phyloP scores from a whole-genome alignment of 2,329 filamentous ascomycete genomes.

The Sphaceloma murrayae region DNA sequence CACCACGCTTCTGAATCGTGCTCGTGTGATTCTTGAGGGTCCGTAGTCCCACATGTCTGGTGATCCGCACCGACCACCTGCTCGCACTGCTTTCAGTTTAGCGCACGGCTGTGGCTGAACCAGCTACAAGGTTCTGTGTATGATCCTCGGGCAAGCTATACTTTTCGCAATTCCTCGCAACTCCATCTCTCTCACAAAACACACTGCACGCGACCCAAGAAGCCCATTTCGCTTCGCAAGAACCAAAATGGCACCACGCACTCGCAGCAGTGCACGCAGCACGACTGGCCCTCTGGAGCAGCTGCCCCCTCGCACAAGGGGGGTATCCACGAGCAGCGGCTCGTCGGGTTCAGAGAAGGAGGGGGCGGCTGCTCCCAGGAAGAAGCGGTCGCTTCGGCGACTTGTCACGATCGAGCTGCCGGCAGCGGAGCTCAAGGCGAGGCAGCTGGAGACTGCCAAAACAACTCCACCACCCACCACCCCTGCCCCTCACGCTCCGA shows the following conservation, averaged over 20 bases:
- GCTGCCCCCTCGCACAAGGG: slow-evolving; percentile 8
- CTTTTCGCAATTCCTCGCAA: too few species aligned
- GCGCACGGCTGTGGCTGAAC: too few species aligned
- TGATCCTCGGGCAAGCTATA: too few species aligned
- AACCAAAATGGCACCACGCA: slow-evolving; percentile 10
- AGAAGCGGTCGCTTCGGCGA: slow-evolving; percentile 15
- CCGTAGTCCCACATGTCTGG: too few species aligned
- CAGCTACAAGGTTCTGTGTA: too few species aligned
- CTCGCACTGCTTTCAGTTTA: too few species aligned
- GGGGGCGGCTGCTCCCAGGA: slow-evolving; percentile 3
- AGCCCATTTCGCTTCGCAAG: not conserved
- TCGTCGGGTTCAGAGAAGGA: slow-evolving; percentile 11
- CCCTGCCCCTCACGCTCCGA: not conserved
- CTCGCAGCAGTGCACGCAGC: slow-evolving; percentile 8
- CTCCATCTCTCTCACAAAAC: not conserved
- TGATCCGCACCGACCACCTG: too few species aligned
- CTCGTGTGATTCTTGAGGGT: too few species aligned
- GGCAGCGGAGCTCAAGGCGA: slow-evolving; percentile 3
- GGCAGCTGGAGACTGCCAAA: slow-evolving; percentile 14
- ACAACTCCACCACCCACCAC: not conserved
- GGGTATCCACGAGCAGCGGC: slow-evolving; percentile 9
- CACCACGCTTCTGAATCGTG: too few species aligned
- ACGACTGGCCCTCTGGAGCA: not conserved
- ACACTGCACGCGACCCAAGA: not conserved
- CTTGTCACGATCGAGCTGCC: slow-evolving; percentile 14